A percentile compares a stretch with the other conserved stretches of the same genome.
phyloP scores from a whole-genome alignment of 345 rosid genomes.

The Passiflora organensis region DNA sequence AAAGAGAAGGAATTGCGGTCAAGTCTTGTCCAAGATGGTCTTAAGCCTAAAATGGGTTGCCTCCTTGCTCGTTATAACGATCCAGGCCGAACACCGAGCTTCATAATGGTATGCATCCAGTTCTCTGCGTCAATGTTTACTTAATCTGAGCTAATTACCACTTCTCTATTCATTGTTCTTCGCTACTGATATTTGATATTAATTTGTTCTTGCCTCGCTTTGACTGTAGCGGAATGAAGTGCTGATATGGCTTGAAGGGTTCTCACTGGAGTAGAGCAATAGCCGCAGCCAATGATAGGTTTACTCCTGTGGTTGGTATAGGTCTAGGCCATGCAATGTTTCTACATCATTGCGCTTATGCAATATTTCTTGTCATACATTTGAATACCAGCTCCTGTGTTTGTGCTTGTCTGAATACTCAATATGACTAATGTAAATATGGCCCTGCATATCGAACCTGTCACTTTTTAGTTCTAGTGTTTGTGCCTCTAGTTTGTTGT shows the following conservation, averaged over 20 bases:
- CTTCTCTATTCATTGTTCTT: not conserved
- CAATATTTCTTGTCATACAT: too few relatives aligned
- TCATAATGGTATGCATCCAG: constrained; percentile 49
- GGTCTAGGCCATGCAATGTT: not conserved
- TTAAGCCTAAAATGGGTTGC: constrained; percentile 58
- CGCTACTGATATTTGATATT: not conserved
- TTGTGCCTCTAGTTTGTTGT: too few relatives aligned
- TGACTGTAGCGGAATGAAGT: constrained; percentile 59
- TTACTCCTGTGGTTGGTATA: too few relatives aligned
- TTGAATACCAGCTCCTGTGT: too few relatives aligned
- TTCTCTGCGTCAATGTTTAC: constrained; percentile 3
- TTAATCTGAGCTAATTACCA: not conserved
- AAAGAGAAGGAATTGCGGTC: constrained; percentile 60
- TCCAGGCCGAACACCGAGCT: constrained; percentile 73
- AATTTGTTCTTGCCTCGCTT: constrained; percentile 2
- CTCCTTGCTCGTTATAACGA: constrained; percentile 89
- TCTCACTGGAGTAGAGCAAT: constrained; percentile 20
- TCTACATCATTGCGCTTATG: not conserved
- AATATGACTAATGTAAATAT: too few relatives aligned
- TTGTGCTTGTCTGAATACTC: too few relatives aligned
- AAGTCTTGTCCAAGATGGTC: constrained; percentile 53
- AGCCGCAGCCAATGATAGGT: too few relatives aligned
- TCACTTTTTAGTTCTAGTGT: too few relatives aligned
- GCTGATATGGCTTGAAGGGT: constrained; percentile 65
- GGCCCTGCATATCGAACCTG: too few relatives aligned